Base-by-base conservation (phyloP, 2,329 filamentous ascomycete species). In the Verticillium dahliae region DNA sequence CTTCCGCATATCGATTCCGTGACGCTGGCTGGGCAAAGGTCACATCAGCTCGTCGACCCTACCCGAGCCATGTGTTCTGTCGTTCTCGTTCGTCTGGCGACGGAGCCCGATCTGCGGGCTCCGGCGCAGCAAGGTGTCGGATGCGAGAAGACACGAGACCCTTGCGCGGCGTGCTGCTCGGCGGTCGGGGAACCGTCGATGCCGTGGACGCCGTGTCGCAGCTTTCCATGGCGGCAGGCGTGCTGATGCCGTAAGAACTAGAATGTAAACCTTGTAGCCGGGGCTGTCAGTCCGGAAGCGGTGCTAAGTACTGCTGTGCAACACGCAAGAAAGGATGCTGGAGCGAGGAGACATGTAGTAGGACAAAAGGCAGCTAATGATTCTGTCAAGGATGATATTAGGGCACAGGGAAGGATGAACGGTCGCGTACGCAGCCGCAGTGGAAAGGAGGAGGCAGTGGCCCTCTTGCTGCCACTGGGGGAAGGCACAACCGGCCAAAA, bases 81-180 rank as follows among this genome's bases (percentile, higher is more conserved):
- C 62, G 70, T 67, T 66, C 67, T 63, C 60, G 65, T 62, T 34
- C 31, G 41, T 52, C 68, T 60, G 57, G 64, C 58, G 55, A 63
- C n/a, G 18, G 67, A 60, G 41, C 67, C 61, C 38, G 65, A 58
- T 3, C 63, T 60, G 37, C 56, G 60, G 9, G 33, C 14, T 54
- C 35, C 9, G 50, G 59, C 38, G 39, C 59, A 14, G 56, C 67
- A 56, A 78, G 67, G 61, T 70, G 69, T 37, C 65, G 67, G 62
- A 73, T 65, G 56, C 71, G 74, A 15, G 72, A 72, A 14, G 69
- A 68, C 11, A 77, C 72, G 54, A 72, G 73, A 50, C 73, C 73
- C 41, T 62, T 65, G 39, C 72, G 69, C 64, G 75, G 68, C 22
- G 65, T 62, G 63, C 39, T 41, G 57, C 55, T 59, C 54, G 54